Evolutionary conservation across 257 asterid species (phyloP).

Genomic region (Mitragyna speciosa): DNA sequence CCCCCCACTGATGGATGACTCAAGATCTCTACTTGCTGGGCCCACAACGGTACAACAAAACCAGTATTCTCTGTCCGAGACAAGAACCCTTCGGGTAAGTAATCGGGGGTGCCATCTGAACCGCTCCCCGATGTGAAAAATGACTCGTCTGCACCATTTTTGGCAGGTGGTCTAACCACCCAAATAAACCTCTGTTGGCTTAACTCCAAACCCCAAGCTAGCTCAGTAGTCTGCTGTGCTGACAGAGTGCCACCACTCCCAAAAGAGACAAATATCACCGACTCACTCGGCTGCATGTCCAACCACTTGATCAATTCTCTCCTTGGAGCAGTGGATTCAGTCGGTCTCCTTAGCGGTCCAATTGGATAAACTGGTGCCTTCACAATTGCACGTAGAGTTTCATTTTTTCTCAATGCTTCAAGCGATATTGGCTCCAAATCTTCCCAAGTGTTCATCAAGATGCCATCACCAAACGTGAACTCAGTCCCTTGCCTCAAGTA

Average conservation of each 20-base stretch:
- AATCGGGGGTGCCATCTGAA: constrained; percentile 21
- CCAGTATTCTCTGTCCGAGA: constrained; percentile 35
- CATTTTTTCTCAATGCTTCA: constrained; percentile 42
- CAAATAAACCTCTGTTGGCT: constrained; percentile 58
- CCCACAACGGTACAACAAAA: constrained; percentile 44
- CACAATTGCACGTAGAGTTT: constrained; percentile 20
- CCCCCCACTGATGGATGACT: constrained; percentile 55
- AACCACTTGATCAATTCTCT: constrained; percentile 39
- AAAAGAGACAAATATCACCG: constrained; percentile 58
- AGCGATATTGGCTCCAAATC: constrained; percentile 52
- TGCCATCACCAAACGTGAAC: constrained; percentile 45
- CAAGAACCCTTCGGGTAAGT: constrained; percentile 48
- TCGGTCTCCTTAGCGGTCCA: constrained; percentile 55
- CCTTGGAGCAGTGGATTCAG: constrained; percentile 11
- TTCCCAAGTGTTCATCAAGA: constrained; percentile 64
- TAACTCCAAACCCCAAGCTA: constrained; percentile 65
- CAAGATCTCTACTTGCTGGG: constrained; percentile 43
- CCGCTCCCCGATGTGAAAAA: constrained; percentile 31
- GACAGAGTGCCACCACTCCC: constrained; percentile 70
- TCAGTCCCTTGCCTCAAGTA: constrained; percentile 27
- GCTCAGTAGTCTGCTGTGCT: constrained; percentile 42
- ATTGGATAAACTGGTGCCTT: constrained; percentile 50
- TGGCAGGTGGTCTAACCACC: constrained; percentile 58
- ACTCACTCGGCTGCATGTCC: constrained; percentile 53
- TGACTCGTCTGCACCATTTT: constrained; percentile 38